Evolutionary conservation across 305 asterid species (phyloP).

Genomic region (Salvia sclarea): DNA sequence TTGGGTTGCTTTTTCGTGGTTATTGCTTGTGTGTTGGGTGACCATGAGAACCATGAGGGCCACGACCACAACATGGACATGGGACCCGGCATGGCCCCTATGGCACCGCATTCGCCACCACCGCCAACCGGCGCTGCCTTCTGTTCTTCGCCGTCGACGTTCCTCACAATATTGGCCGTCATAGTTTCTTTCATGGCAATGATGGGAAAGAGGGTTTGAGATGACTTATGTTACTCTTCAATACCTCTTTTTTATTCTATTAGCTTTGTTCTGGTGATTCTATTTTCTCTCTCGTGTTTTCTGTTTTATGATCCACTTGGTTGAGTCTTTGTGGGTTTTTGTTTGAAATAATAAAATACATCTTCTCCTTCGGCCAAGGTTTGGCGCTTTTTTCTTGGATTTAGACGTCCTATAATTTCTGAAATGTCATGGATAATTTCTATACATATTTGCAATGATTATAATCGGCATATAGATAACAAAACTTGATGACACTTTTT

Average conservation of each 20-base stretch:
- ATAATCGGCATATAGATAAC: too few relatives aligned
- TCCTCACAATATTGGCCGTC: conserved; percentile 38
- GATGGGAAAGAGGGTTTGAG: conserved; percentile 42
- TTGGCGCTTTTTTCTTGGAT: too few relatives aligned
- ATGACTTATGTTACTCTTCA: not conserved
- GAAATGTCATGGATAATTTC: too few relatives aligned
- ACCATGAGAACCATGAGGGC: conserved; percentile 59
- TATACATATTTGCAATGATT: too few relatives aligned
- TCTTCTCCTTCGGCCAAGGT: too few relatives aligned
- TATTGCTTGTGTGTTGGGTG: conserved; percentile 29
- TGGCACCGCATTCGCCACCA: conserved; percentile 1
- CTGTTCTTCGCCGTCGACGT: conserved; percentile 32
- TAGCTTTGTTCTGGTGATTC: not conserved
- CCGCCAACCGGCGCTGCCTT: conserved; percentile 23
- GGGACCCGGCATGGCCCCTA: conserved; percentile 33
- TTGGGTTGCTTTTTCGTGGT: conserved; percentile 35
- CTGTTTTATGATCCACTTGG: not conserved
- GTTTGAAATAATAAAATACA: too few relatives aligned
- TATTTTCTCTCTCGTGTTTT: not conserved
- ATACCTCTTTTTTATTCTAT: not conserved
- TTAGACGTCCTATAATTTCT: too few relatives aligned
- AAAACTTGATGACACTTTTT: too few relatives aligned
- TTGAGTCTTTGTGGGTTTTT: too few relatives aligned
- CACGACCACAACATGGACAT: conserved; percentile 36
- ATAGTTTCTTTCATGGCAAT: conserved; percentile 40